A percentile compares a stretch with the other conserved stretches of the same genome.
Evolutionary conservation across 805 yeast species (phyloP).

Genomic region (Scheffersomyces lignosus): DNA sequence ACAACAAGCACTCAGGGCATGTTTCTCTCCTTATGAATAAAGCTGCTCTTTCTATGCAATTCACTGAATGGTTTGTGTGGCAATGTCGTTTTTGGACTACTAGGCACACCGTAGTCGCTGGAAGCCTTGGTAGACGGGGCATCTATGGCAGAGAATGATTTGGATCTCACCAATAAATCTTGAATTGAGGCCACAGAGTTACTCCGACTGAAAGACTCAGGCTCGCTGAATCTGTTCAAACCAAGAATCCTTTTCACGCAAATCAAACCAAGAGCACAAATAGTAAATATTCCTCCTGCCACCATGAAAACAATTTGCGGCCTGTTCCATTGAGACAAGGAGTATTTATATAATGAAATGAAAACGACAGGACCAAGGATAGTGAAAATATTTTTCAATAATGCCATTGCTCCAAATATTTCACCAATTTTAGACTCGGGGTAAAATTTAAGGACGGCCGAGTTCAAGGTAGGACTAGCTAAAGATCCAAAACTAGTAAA

Average conservation of each 20-base stretch:
- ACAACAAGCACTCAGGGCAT: too few species aligned
- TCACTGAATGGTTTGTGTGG: constrained; percentile 7
- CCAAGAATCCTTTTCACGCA: constrained; percentile 18
- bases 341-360: constrained; percentile 45
- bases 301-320: constrained; percentile 31
- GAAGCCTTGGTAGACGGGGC: neutral
- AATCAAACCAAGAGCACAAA: constrained; percentile 10
- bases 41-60: constrained; percentile 19
- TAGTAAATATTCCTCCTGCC: constrained; percentile 11
- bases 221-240: constrained; percentile 9
- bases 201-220: constrained; percentile 10
- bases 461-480: constrained; percentile 57
- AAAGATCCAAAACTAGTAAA: constrained; percentile 51
- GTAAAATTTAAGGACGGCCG: constrained; percentile 60
- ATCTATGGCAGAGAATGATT: neutral
- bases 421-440: constrained; percentile 65
- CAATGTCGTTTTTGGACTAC: constrained; percentile 1
- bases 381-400: constrained; percentile 51
- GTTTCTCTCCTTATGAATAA: constrained; percentile 12
- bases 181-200: constrained; percentile 12
- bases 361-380: constrained; percentile 51
- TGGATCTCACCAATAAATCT: neutral
- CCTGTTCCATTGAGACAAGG: constrained; percentile 23
- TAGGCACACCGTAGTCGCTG: constrained; percentile 1
- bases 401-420: constrained; percentile 67